These are phyloP conservation scores for Oryza punctata DNA, from an alignment of 176 grass and related monocot species.

Conservation along the genomic window DNA sequence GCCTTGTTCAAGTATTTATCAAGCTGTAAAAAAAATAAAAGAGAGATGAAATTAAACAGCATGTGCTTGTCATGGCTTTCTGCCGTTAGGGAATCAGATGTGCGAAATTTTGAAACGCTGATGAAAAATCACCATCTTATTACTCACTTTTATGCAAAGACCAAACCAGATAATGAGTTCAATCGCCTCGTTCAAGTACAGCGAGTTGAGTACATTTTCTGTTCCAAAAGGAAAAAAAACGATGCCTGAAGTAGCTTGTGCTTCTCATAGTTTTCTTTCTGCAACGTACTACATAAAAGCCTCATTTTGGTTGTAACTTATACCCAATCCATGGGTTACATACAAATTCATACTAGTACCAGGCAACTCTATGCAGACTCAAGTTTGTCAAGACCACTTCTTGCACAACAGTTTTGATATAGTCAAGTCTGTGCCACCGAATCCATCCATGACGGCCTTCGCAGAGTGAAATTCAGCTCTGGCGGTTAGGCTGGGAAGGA, in stretches of 20 bases:
- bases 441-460: constrained; percentile 80
- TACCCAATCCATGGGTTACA: neutral
- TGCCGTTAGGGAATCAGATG: neutral
- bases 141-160: neutral
- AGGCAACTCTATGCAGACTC: neutral
- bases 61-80: neutral
- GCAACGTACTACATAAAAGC: neutral
- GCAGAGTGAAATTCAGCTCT: constrained; percentile 81
- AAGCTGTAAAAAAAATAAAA: neutral
- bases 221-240: neutral
- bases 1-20: neutral
- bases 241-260: neutral
- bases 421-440: constrained; percentile 69
- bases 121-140: neutral
- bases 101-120: neutral
- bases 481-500: constrained; percentile 54
- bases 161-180: neutral
- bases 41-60: neutral
- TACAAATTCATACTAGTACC: neutral
- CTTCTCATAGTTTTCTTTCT: neutral
- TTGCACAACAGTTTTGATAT: constrained; percentile 67
- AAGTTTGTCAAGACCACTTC: constrained; percentile 43
- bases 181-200: neutral
- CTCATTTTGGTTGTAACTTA: neutral
- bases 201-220: neutral